Conservation (phyloP, 495 filamentous ascomycete species). For the Lichina pygmaea region DNA sequence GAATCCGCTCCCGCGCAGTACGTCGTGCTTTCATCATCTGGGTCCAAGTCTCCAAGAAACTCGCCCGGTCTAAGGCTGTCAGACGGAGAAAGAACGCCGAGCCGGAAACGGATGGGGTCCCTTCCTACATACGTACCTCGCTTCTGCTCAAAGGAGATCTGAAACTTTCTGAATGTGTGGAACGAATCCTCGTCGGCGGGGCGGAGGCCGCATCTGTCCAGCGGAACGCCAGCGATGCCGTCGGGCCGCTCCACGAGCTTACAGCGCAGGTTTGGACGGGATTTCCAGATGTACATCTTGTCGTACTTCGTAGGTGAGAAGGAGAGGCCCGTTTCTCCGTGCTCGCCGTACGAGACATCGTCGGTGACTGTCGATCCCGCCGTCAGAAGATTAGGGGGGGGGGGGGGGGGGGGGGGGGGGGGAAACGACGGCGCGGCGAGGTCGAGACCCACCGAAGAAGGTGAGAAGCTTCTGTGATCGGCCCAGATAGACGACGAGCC, state of each 20-base stretch:
- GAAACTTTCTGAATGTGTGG: not conserved
- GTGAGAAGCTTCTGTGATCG: not conserved
- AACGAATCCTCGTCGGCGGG: not conserved
- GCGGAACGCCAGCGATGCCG: not conserved
- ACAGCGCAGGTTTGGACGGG: not conserved
- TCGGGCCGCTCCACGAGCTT: not conserved
- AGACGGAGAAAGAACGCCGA: not conserved
- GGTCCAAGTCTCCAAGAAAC: not conserved
- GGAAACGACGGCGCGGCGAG: not conserved
- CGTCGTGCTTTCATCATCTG: not conserved
- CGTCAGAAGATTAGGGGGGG: not conserved
- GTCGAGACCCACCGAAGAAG: not conserved
- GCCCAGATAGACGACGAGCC: not conserved
- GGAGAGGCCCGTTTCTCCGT: not conserved
- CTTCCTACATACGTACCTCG: too few species aligned
- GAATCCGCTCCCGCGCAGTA: not conserved
- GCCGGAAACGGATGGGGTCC: not conserved
- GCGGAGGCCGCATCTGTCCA: not conserved
- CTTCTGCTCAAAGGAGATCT: not conserved
- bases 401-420: not conserved
- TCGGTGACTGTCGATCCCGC: not conserved
- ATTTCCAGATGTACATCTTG: not conserved
- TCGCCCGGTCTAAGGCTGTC: not conserved
- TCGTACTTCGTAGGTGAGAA: not conserved
- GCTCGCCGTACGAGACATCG: not conserved